Base-by-base conservation (phyloP, 495 filamentous ascomycete species). In the Penicillium canariense region DNA sequence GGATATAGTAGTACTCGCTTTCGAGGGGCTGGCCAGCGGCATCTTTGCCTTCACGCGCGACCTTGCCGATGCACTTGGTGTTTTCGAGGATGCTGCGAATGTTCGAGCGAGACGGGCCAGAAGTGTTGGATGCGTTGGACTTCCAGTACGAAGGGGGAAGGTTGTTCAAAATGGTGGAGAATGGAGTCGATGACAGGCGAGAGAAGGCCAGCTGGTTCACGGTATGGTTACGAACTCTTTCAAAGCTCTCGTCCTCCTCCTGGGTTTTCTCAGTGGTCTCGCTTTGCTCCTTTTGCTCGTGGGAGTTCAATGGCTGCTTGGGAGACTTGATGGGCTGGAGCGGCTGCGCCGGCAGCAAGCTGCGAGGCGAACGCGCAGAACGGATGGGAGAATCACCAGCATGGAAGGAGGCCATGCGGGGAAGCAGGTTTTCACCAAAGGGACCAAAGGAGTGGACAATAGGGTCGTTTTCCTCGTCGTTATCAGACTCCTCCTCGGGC, bases 1-100 rank as follows among this genome's bases (percentile, higher is more conserved):
- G 87, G n/a, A 97, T 81, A 67, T 98, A 98, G 67, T 97, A 97
- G 63, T 91, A 98, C 71, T 98, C 92, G 73, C 85, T 91, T 77
- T 98, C 93, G 9, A 98, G 82, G 6, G 85, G 78, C 76, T 96
- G 92, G 55, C 94, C 94, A 0, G 94, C 94, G 14, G 94, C 94
- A 73, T 98, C 94, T 68, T 97, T 98, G 65, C 94, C 94, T 66
- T 91, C 87, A 31, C 94, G 85, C 43, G 83, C 79, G 59, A 98
- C 95, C 63, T 93, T 84, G 27, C 94, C 94, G 45, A 97, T 83
- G 61, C 88, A 95, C 20, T 81, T 71, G 22, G 87, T 87, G 14
- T 72, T 69, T 61, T 89, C 85, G 34, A 97, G 82, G 49, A 96
- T 76, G 31, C 70, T 69, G 32, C 86, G 82, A 51, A 96, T 77